Base-by-base conservation (phyloP, 2,329 filamentous ascomycete species). In the Trichoderma semiorbis region DNA sequence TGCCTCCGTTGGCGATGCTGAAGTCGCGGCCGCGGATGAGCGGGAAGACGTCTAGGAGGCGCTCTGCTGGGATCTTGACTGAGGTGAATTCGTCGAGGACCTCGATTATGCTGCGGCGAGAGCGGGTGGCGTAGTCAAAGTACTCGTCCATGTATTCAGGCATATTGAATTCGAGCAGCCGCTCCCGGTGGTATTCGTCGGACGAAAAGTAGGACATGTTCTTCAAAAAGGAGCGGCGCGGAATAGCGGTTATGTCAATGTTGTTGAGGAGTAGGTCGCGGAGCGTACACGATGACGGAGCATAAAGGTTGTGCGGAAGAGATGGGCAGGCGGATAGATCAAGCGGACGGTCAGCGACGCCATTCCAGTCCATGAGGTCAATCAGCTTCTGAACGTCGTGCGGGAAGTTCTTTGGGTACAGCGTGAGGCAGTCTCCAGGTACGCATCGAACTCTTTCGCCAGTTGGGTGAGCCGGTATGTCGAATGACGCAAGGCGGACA, bases 61-160 rank as follows among this genome's bases (percentile, higher is more conserved):
- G 89, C 70, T 91, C 85, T 82, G 91, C 93, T 0, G 96, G 95
- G 2, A 99, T 89, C 73, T 91, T 91, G 69, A 98, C 92, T 0
- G 89, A 91, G 55, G 92, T 88, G 77, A 99, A 99, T 76, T 99
- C 96, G 71, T 95, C 91, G 32, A 99, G 87, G 4, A 97, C 92
- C 81, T 99, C 96, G 7, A 99, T 84, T 71, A 98, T 97, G 72
- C 93, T 97, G 39, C 96, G 91, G 39, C 94, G 91, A 0, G 95
- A 93, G 10, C 96, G 90, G 0, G 95, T 95, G 1, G 96, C 96
- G 79, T 99, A 99, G 82, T 99, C 95, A 83, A 93, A 98, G 70
- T 97, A 91, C 76, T 99, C 96, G 76, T 98, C 94, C 7, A 95
- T 89, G 76, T 91, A 93, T 60, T 92, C 88, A 0, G 93, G 90